Evolutionary conservation across 1,284 basidiomycete species (phyloP).

Genomic region (Pisolithus thermaeus): DNA sequence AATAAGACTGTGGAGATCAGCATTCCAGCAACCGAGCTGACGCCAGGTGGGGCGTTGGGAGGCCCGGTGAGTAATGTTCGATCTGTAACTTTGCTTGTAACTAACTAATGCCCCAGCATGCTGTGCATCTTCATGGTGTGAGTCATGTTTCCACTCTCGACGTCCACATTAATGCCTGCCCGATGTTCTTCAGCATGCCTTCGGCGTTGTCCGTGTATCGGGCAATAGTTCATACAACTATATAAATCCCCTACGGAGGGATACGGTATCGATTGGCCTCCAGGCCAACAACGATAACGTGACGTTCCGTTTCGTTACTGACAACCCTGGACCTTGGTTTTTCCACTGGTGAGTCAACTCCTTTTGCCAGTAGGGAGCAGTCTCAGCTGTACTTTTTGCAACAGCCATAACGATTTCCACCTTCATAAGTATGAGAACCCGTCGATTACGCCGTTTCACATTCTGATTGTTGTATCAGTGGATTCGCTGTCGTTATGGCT

Average conservation of each 20-base stretch:
- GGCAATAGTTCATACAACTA: constrained; percentile 22
- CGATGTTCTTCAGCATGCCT: constrained; percentile 25
- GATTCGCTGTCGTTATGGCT: constrained; percentile 15
- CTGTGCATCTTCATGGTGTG: constrained; percentile 27
- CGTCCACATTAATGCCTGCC: not conserved
- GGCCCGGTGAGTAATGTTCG: constrained; percentile 26
- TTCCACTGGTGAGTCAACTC: constrained; percentile 17
- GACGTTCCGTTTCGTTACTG: constrained; percentile 27
- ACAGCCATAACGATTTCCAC: constrained; percentile 27
- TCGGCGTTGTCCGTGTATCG: constrained; percentile 25
- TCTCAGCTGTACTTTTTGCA: not conserved
- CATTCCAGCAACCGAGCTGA: constrained; percentile 16
- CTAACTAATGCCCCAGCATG: constrained; percentile 13
- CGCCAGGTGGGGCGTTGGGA: constrained; percentile 18
- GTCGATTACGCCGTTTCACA: not conserved
- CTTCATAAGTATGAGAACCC: constrained; percentile 16
- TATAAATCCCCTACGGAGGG: constrained; percentile 19
- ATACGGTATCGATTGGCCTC: constrained; percentile 21
- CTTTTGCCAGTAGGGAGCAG: not conserved
- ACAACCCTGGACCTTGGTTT: constrained; percentile 26
- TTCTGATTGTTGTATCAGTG: constrained; percentile 6
- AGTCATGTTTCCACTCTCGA: not conserved
- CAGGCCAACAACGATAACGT: constrained; percentile 21
- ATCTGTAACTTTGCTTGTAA: not conserved
- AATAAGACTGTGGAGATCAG: constrained; percentile 34